Base-by-base conservation (phyloP, 352 stramenopile genomes). In the Phytophthora constricta region DNA sequence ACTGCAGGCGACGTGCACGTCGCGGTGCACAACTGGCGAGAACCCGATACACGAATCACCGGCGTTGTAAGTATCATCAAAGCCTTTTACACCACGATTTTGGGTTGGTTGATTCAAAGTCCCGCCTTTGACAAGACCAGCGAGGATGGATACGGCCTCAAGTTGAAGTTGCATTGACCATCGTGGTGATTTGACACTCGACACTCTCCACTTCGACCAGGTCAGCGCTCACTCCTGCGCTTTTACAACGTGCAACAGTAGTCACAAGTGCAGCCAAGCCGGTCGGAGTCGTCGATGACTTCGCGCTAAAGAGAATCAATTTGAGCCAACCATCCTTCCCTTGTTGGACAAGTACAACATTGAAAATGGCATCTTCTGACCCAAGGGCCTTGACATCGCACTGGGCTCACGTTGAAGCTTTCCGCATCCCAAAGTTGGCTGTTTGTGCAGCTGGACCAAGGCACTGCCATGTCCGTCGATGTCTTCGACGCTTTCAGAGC, bases 221-320 rank as follows among this genome's bases (percentile, higher is more conserved):
- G 49, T 71, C 56, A 71, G 63, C n/a, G 39, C 49, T 37, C 37
- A 17, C 28, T 7, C 23, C 56, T 13, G n/a, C 45, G 64, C 45
- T 17, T 72, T 68, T 72, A 72, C 51, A 25, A 8, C 28, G 34
- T 68, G 26, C 34, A 26, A 72, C 64, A 26, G 26, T 63, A 42
- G 58, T 64, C 58, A 72, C 37, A 7, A 33, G 42, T 47, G 4
- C 33, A 41, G n/a, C 22, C 27, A 46, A 20, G 34, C 39, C 42
- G 39, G 49, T 42, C 41, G n/a, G n/a, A n/a, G n/a, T n/a, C n/a
- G n/a, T n/a, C n/a, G n/a, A n/a, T n/a, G n/a, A n/a, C n/a, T n/a
- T n/a, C n/a, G n/a, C n/a, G n/a, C n/a, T n/a, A n/a, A n/a, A n/a
- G n/a, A n/a, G n/a, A n/a, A n/a, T n/a, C n/a, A n/a, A n/a, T n/a